Evolutionary conservation across 2,329 filamentous ascomycete genomes (phyloP), one percentile per base, ranked within the genome.

Genomic region (Cryoendolithus antarcticus): DNA sequence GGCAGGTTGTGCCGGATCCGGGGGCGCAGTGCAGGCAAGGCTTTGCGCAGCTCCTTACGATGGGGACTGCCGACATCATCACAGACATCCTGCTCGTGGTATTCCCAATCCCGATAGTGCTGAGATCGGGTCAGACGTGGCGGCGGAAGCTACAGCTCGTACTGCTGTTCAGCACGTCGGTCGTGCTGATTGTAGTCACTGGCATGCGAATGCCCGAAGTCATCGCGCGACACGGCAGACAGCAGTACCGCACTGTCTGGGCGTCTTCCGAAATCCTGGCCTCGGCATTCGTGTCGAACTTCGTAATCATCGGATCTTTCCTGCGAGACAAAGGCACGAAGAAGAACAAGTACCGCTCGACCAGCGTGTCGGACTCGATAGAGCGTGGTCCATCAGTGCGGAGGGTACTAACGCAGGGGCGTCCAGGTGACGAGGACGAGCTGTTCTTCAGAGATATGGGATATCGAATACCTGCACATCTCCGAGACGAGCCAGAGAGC

Each of bases 241-340:
- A 96, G 58, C 86, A 91, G 54, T 86, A 82, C 49, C 82, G 91
- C 32, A 93, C 89, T 0, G 74, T 96, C 1, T 71, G 93, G 47
- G 91, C 91, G 3, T 94, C 88, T 0, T 71, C 93, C 11, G 91
- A 98, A 56, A 81, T 96, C 6, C 70, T 96, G 1, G 88, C 89
- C 37, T 88, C 91, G 4, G 84, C 88, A 0, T 77, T 78, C 0
- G 82, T 93, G 1, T 84, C 89, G 9, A 98, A 96, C 57, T 80
- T 82, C 3, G 71, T 98, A 13, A 83, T 95, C 1, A 74, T 98
- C 2, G 89, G 89, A 9, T 93, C 88, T 0, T 96, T 96, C 54
- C 77, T 96, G 19, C 76, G 89, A 9, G 89, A 96, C 57, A 75
- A 85, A 38, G 91, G 91, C 21, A 67, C 86, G 31, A 96, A 96